Evolutionary conservation across 2,329 filamentous ascomycete genomes (phyloP).

Genomic region (Chaetomium strumarium): DNA sequence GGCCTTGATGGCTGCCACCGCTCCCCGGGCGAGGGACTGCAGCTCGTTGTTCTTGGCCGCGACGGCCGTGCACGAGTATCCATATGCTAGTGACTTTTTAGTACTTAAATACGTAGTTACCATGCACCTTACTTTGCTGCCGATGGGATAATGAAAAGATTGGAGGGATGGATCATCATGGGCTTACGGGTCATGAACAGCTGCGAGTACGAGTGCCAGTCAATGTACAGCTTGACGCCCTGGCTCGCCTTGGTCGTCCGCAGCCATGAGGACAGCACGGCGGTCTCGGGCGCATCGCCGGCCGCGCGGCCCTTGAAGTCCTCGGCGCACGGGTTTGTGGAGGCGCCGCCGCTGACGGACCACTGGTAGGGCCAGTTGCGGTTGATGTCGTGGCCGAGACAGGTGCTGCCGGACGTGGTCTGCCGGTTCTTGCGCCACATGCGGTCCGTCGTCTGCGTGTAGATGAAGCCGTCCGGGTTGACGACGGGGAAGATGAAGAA

Average conservation of each 20-base stretch:
- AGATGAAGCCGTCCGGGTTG: conserved; percentile 50
- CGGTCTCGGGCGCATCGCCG: conserved; percentile 46
- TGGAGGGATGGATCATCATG: too few relatives aligned
- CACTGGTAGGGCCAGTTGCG: conserved; percentile 43
- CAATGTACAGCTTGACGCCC: conserved; percentile 56
- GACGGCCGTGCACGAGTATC: conserved; percentile 48
- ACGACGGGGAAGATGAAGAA: conserved; percentile 53
- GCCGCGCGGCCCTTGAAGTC: conserved; percentile 34
- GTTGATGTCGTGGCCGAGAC: conserved; percentile 50
- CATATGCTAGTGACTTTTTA: too few relatives aligned
- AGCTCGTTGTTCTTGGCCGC: conserved; percentile 43
- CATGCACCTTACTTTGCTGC: too few relatives aligned
- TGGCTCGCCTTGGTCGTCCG: conserved; percentile 31
- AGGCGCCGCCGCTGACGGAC: conserved; percentile 38
- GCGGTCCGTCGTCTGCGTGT: conserved; percentile 45
- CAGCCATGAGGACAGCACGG: conserved; percentile 33
- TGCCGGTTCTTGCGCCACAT: conserved; percentile 52
- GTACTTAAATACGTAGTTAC: too few relatives aligned
- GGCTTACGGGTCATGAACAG: conserved; percentile 56
- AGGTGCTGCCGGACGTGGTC: conserved; percentile 33
- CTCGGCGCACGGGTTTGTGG: conserved; percentile 39
- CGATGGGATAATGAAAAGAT: too few relatives aligned
- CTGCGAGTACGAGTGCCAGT: conserved; percentile 59
- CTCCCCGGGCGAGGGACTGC: conserved; percentile 42
- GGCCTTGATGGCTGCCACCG: conserved; percentile 43